Conservation (phyloP, 306 rosid genomes). For the peach (Prunus persica) region DNA sequence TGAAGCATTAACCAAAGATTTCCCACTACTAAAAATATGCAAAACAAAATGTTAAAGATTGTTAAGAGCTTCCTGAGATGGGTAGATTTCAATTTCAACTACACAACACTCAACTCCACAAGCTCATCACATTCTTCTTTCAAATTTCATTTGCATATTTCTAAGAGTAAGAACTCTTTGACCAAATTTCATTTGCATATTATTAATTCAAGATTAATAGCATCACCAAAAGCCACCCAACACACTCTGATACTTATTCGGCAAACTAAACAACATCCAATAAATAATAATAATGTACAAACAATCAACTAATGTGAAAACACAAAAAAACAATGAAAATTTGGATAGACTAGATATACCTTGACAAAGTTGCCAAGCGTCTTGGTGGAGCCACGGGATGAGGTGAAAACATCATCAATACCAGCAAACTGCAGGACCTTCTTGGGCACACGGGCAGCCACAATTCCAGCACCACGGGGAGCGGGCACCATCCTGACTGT, state of each 20-base stretch:
- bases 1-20: background rate
- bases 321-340: background rate
- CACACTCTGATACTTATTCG: background rate
- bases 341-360: slow-evolving; percentile 29
- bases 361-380: slow-evolving; percentile 82
- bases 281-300: background rate
- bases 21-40: background rate
- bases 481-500: slow-evolving; percentile 66
- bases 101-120: background rate
- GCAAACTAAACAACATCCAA: background rate
- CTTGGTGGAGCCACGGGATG: slow-evolving; percentile 75
- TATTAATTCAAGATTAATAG: too few species aligned
- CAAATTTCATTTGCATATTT: background rate
- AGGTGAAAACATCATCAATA: slow-evolving; percentile 65
- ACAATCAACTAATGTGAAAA: background rate
- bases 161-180: background rate
- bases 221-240: background rate
- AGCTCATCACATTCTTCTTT: background rate
- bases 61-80: too few species aligned
- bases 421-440: slow-evolving; percentile 76
- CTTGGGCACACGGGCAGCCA: slow-evolving; percentile 70
- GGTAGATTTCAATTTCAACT: too few species aligned
- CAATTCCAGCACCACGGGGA: slow-evolving; percentile 66
- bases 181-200: background rate
- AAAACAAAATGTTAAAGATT: background rate